Conservation (phyloP, 495 filamentous ascomycete species). For the Penicillium steckii region DNA sequence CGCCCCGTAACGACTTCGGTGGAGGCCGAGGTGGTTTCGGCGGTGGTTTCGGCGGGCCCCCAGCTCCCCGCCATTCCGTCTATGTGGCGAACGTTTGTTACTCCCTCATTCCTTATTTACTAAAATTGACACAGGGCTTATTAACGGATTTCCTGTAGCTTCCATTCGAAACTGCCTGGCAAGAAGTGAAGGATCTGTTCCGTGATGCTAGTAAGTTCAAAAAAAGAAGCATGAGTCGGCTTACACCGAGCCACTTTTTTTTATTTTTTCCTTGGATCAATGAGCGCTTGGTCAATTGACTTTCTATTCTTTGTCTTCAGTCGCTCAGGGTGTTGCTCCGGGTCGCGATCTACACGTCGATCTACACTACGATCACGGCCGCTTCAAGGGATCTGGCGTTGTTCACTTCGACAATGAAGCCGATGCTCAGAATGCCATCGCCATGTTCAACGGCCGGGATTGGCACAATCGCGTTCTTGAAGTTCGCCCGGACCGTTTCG, state of each 20-base stretch:
- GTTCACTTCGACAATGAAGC: slow-evolving; percentile 94
- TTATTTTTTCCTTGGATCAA: not conserved
- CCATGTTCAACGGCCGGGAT: slow-evolving; percentile 97
- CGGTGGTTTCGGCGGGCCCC: slow-evolving; percentile 51
- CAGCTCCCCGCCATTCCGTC: slow-evolving; percentile 63
- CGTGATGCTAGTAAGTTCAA: slow-evolving; percentile 86
- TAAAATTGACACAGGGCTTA: slow-evolving; percentile 15
- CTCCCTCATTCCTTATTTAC: slow-evolving; percentile 29
- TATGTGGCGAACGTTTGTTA: slow-evolving; percentile 96
- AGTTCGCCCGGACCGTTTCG: slow-evolving; percentile 95
- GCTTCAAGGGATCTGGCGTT: slow-evolving; percentile 92
- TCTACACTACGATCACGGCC: slow-evolving; percentile 63
- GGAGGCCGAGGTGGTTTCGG: slow-evolving; percentile 44
- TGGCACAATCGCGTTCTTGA: slow-evolving; percentile 95
- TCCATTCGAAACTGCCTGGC: slow-evolving; percentile 97
- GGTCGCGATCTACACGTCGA: slow-evolving; percentile 95
- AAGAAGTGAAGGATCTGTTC: slow-evolving; percentile 98
- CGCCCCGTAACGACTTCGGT: slow-evolving; percentile 67
- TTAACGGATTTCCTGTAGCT: slow-evolving; percentile 63
- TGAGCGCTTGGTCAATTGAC: slow-evolving; percentile 31
- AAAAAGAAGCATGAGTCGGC: not conserved
- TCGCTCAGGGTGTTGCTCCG: slow-evolving; percentile 75
- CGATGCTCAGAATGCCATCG: slow-evolving; percentile 92
- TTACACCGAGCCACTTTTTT: not conserved
- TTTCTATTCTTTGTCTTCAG: slow-evolving; percentile 46